A percentile compares a stretch with the other conserved stretches of the same genome.
phyloP scores from a whole-genome alignment of 1,284 basidiomycete species.

The Neotropicomus parvogracilis region DNA sequence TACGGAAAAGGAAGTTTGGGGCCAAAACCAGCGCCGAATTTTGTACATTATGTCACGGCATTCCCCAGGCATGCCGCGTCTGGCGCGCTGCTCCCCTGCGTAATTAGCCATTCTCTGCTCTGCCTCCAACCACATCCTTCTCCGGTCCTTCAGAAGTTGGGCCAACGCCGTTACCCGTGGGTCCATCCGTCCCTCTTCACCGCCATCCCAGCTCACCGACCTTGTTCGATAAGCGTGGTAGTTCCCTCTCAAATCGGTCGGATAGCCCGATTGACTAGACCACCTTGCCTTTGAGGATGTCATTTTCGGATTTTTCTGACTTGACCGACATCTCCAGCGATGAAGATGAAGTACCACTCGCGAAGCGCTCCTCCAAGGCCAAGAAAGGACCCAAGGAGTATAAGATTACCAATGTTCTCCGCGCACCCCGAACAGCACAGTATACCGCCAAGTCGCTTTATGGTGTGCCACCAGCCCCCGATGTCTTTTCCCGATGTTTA shows the following conservation, averaged over 20 bases:
- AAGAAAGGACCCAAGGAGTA: conserved; percentile 33
- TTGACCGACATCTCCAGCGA: conserved; percentile 43
- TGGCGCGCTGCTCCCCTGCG: background rate
- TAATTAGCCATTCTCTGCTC: background rate
- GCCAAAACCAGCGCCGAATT: conserved; percentile 17
- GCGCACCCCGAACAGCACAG: conserved; percentile 41
- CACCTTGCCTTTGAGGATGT: conserved; percentile 22
- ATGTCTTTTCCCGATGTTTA: background rate
- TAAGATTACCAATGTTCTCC: conserved; percentile 36
- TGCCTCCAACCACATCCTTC: background rate
- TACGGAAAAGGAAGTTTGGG: conserved; percentile 23
- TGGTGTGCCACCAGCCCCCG: conserved; percentile 31
- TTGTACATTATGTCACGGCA: conserved; percentile 9
- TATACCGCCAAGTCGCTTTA: conserved; percentile 46
- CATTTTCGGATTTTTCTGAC: conserved; percentile 40
- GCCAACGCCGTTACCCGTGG: background rate
- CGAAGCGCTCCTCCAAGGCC: conserved; percentile 18
- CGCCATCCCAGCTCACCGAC: background rate
- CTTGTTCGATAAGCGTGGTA: background rate
- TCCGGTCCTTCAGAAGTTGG: background rate
- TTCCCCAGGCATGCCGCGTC: conserved; percentile 2
- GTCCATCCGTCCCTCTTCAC: background rate
- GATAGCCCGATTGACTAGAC: conserved; percentile 1
- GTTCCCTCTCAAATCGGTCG: background rate
- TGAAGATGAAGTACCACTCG: conserved; percentile 34